Evolutionary conservation across 257 asterid species (phyloP), one percentile per base, ranked within the genome.

Genomic region (Salvia hispanica): DNA sequence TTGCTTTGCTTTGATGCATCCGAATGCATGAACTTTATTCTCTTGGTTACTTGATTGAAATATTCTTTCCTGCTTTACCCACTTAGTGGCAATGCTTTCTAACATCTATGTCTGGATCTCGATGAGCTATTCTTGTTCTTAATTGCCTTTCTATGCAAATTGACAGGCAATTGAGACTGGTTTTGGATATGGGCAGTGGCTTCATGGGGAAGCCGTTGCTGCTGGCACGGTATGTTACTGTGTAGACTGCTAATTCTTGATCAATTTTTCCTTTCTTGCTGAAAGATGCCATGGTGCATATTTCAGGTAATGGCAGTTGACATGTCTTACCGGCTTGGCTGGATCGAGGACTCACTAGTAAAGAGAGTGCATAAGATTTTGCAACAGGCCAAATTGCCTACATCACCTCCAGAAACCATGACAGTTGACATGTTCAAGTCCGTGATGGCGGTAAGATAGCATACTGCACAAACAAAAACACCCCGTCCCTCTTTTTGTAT

Each of bases 171-270:
- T 94, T 34, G 99, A 94, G 79, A 94, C 96, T 75, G 79, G 99
- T 60, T 33, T 80, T 28, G 99, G 97, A 9, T 94, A 94, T 40
- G 99, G 99, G 64, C 85, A 85, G 71, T 94, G 99, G 99, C 84
- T 94, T 55, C 99, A 94, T 39, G 99, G 99, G 60, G 99, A 94
- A 78, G 99, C 99, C 57, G 97, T 94, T 62, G 96, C 99, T 25
- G 96, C 97, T 68, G 99, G 97, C 79, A 94, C 69, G 83, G 99
- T 93, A 82, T 42, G 65, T 44, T 58, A 78, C 66, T 64, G 37
- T 48, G 31, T 57, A 43, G 51, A 64, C 42, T 11, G 16, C 13
- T 52, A 48, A 14, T 62, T 66, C 40, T 25, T 68, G 66, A 52
- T 62, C 59, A 15, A 13, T 36, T 43, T 47, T 40, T 46, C 16